Evolutionary conservation across 371 early-diverging fungal species (phyloP), one percentile per base, ranked within the genome.

Genomic region (Mucor circinelloides): DNA sequence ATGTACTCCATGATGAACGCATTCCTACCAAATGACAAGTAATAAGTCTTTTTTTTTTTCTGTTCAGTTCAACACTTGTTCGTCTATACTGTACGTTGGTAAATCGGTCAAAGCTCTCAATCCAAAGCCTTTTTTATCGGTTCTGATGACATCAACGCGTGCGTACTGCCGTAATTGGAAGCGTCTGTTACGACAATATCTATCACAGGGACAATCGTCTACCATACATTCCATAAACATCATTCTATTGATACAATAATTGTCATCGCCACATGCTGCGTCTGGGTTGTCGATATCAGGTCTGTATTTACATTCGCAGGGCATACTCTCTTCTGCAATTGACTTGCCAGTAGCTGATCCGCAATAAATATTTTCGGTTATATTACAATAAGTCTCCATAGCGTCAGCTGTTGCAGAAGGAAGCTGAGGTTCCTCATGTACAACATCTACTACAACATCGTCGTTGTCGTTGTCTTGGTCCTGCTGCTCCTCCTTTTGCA

Each of bases 1-100:
- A 93, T 87, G 76, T 99, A 99, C 79, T 99, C 98, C 86, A 96
- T 93, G 55, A 99, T 90, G 77, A 98, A 97, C n/a, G 80, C 69
- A 66, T 84, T 84, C 6, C 84, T 12, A 7, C 13, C n/a, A 50
- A 30, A 21, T 48, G 31, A 63, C n/a, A n/a, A n/a, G n/a, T n/a
- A 23, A 13, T 42, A 23, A 36, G 36, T 13, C n/a, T n/a, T n/a
- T n/a, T n/a, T n/a, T n/a, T n/a, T n/a, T 36, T 36, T 34, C 34
- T 9, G 9, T 6, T 17, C 21, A 17, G 36, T 32, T 15, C 34
- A 50, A 27, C 59, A 40, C 60, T 17, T 13, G 27, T 9, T 7
- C n/a, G 19, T 5, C 52, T 52, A 64, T 34, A 7, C 32, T 15
- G 72, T 85, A 93, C 94, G 76, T 71, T 65, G 82, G 80, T 1